Evolutionary conservation across 1,284 basidiomycete genomes (phyloP).

Genomic region (Ganoderma lingzhi): DNA sequence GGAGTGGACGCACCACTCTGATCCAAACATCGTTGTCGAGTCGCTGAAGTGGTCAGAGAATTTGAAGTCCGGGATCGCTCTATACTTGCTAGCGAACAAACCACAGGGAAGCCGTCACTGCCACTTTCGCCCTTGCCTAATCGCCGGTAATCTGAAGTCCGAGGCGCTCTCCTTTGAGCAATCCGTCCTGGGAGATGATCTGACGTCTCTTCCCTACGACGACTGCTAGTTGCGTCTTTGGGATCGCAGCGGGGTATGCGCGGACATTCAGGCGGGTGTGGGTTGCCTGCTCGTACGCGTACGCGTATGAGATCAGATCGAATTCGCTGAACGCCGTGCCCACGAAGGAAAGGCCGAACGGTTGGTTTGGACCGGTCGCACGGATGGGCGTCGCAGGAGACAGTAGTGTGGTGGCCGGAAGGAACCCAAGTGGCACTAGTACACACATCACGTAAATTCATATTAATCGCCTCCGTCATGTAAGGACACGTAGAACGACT

Average conservation of each 20-base stretch:
- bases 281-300: constrained; percentile 64
- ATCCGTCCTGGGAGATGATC: not conserved
- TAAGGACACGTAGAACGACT: not conserved
- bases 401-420: constrained; percentile 44
- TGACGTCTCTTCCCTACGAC: constrained; percentile 34
- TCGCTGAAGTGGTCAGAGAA: constrained; percentile 1
- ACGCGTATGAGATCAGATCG: constrained; percentile 55
- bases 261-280: constrained; percentile 49
- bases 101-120: not conserved
- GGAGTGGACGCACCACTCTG: not conserved
- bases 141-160: not conserved
- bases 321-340: constrained; percentile 54
- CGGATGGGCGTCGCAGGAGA: constrained; percentile 45
- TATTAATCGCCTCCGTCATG: not conserved
- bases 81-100: not conserved
- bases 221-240: constrained; percentile 57
- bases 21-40: not conserved
- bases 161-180: not conserved
- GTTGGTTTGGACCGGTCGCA: constrained; percentile 49
- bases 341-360: constrained; percentile 59
- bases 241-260: constrained; percentile 55
- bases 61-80: not conserved
- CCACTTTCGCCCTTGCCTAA: not conserved
- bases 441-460: constrained; percentile 7
- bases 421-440: constrained; percentile 58